Conservation (phyloP, 23 red algal genomes). For the Gracilaria caudata region DNA sequence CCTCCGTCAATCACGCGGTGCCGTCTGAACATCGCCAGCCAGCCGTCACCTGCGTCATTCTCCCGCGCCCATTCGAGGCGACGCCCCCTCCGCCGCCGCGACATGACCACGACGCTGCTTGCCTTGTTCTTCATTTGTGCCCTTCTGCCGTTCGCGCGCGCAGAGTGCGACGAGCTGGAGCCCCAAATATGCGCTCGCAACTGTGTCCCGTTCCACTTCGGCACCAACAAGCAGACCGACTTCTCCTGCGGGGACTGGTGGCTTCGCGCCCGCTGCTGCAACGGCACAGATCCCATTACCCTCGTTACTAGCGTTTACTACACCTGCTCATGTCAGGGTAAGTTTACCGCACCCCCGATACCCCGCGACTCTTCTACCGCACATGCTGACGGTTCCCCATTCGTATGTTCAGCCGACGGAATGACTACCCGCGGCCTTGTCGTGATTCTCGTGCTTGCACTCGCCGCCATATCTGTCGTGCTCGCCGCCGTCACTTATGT, state of each 20-base stretch:
- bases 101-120: not conserved
- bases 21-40: not conserved
- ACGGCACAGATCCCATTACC: conserved; percentile 40
- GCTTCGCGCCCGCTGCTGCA: conserved; percentile 62
- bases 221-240: conserved; percentile 32
- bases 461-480: conserved; percentile 27
- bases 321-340: conserved; percentile 54
- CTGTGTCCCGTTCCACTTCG: conserved; percentile 27
- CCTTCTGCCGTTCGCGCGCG: not conserved
- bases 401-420: conserved; percentile 30
- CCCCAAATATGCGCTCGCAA: conserved; percentile 9
- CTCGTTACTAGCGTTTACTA: conserved; percentile 48
- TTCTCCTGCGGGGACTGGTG: conserved; percentile 68
- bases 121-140: not conserved
- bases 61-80: no score
- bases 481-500: conserved; percentile 47
- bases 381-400: not conserved
- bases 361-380: not conserved
- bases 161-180: conserved; percentile 3
- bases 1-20: not conserved
- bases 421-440: conserved; percentile 40
- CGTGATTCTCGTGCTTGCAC: conserved; percentile 38
- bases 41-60: no score
- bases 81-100: no score
- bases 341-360: not conserved